A percentile compares a stretch with the other conserved stretches of the same genome.
These are phyloP conservation scores for Phytophthora fragariaefolia DNA, from an alignment of 352 stramenopile species.

Conservation along the genomic window DNA sequence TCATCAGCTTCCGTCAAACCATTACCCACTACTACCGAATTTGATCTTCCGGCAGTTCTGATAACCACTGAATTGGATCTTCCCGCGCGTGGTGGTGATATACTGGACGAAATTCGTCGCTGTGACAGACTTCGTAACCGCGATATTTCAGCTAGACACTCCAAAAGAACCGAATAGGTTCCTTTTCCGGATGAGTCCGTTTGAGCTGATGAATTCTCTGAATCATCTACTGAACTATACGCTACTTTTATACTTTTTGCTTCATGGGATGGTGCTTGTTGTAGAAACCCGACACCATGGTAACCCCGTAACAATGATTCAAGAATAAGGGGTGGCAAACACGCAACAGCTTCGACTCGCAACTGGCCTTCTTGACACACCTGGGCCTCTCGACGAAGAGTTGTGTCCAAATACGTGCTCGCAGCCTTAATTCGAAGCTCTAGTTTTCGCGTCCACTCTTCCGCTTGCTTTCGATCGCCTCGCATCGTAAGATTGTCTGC, in stretches of 20 bases:
- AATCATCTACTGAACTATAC: background rate
- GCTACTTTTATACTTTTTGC: background rate
- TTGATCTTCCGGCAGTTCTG: conserved; percentile 16
- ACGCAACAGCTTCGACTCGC: conserved; percentile 67
- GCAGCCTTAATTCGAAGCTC: conserved; percentile 69
- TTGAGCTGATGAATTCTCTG: background rate
- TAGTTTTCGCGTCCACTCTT: conserved; percentile 53
- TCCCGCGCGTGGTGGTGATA: background rate
- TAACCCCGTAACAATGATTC: conserved; percentile 72
- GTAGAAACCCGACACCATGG: conserved; percentile 68
- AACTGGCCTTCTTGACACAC: conserved; percentile 73
- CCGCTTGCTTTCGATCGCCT: conserved; percentile 67
- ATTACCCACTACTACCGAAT: conserved; percentile 19
- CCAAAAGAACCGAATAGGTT: conserved; percentile 25
- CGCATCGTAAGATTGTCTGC: conserved; percentile 58
- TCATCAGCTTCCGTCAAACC: conserved; percentile 7
- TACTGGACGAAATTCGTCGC: conserved; percentile 6
- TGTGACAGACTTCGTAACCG: conserved; percentile 7
- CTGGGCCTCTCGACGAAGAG: conserved; percentile 48
- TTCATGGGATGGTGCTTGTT: conserved; percentile 34
- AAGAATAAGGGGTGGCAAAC: conserved; percentile 65
- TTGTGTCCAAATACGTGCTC: conserved; percentile 58
- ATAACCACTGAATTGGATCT: conserved; percentile 31
- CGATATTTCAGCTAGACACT: conserved; percentile 40
- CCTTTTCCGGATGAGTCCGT: background rate